Base-by-base conservation (phyloP, 2,329 filamentous ascomycete genomes). In the Colletotrichum falcatum region DNA sequence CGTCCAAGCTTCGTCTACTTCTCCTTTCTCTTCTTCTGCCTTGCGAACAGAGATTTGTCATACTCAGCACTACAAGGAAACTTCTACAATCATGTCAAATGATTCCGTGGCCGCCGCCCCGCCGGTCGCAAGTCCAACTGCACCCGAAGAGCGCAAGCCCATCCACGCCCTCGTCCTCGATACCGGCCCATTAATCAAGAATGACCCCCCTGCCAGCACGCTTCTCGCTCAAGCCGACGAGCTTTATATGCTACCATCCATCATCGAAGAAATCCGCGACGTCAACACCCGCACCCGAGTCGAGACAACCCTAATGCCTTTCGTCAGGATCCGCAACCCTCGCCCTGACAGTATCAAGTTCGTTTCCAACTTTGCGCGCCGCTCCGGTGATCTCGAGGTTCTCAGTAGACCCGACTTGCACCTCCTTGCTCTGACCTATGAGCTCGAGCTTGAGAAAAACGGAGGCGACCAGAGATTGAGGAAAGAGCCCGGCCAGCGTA, bases 181-280 rank as follows among this genome's bases (percentile, higher is more conserved):
- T 79, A 92, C 96, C 3, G 95, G 95, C 33, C 94, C 95, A 9
- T 90, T 99, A 71, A 95, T 99, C 80, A 95, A 95, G 79, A 98
- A 98, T 82, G 92, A 96, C 74, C 94, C 95, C 16, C 86, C 93
- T 14, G 89, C 96, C 30, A 97, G 94, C 55, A 94, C 92, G 0
- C 89, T 99, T 14, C 85, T 97, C 61, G 87, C 89, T 46, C 90
- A 94, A 78, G 91, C 94, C 58, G 91, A 96, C 76, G 84, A 87
- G 70, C 86, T 98, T 51, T 89, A 94, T 77, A 98, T 94, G 1
- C 92, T 95, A 0, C 94, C 95, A 0, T 91, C 92, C 9, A 94
- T 99, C 66, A 85, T 98, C 37, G 87, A 90, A 61, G 96, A 99
- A 84, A 97, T 97, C 85, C 86, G 93, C 77, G 95, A 98, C 84